phyloP scores from a whole-genome alignment of 306 rosid genomes.

The Dalbergia oliveri region DNA sequence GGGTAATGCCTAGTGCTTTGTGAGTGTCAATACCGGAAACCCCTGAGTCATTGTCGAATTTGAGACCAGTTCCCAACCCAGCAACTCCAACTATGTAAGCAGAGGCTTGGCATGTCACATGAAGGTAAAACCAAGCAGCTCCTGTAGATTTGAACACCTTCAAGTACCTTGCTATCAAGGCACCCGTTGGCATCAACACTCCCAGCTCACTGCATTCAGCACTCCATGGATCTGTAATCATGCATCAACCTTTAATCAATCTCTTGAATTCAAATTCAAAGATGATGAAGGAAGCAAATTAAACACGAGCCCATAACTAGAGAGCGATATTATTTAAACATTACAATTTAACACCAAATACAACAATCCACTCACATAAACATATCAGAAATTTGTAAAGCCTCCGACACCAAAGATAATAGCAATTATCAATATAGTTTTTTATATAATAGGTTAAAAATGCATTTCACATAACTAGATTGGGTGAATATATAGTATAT shows the following conservation, averaged over 20 bases:
- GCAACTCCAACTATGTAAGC: constrained; percentile 84
- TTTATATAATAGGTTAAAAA: too few relatives aligned
- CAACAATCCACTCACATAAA: too few relatives aligned
- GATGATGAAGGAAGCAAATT: neutral
- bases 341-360: too few relatives aligned
- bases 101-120: constrained; percentile 76
- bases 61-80: constrained; percentile 86
- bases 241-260: neutral
- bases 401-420: too few relatives aligned
- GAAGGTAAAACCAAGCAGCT: constrained; percentile 96
- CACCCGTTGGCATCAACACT: constrained; percentile 75
- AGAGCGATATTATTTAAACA: neutral
- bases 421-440: too few relatives aligned
- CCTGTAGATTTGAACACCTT: constrained; percentile 82
- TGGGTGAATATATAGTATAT: too few relatives aligned
- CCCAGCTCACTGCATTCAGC: constrained; percentile 84
- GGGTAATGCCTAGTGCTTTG: constrained; percentile 65
- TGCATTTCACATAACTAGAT: too few relatives aligned
- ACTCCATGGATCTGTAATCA: constrained; percentile 78
- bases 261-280: neutral
- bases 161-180: constrained; percentile 77
- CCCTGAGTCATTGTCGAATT: constrained; percentile 70
- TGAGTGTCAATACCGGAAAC: constrained; percentile 54
- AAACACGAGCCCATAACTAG: neutral
- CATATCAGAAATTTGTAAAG: too few relatives aligned